phyloP scores from a whole-genome alignment of 192 early-diverging fungal species.

The Mortierella antarctica region DNA sequence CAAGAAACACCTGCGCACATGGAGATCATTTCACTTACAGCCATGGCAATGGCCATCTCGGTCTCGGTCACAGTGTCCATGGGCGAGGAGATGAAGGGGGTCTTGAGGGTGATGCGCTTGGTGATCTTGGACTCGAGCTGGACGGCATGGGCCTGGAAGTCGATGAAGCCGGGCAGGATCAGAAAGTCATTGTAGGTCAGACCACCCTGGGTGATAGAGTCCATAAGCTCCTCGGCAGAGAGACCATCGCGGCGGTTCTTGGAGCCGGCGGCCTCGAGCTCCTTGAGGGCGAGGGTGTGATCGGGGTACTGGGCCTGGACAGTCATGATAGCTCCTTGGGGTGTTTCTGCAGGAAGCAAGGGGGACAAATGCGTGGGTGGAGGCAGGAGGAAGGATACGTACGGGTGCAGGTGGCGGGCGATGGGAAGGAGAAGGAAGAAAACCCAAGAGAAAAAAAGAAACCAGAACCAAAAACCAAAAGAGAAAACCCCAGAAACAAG shows the following conservation, averaged over 20 bases:
- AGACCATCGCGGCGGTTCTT: slow-evolving; percentile 80
- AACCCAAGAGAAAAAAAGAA: slow-evolving; percentile 36
- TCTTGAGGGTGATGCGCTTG: slow-evolving; percentile 89
- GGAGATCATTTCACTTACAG: slow-evolving; percentile 64
- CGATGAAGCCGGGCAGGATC: slow-evolving; percentile 95
- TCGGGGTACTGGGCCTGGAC: slow-evolving; percentile 36
- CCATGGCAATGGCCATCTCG: slow-evolving; percentile 99
- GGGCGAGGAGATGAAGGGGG: slow-evolving; percentile 93
- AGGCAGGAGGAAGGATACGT: background rate
- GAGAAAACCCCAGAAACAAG: slow-evolving; percentile 49
- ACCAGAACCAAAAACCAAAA: slow-evolving; percentile 51
- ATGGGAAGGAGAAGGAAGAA: slow-evolving; percentile 25
- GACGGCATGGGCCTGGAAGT: slow-evolving; percentile 88
- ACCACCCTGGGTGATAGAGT: slow-evolving; percentile 82
- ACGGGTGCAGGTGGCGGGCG: slow-evolving; percentile 9
- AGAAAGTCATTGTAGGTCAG: slow-evolving; percentile 99
- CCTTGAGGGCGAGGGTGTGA: slow-evolving; percentile 32
- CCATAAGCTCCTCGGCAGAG: slow-evolving; percentile 84
- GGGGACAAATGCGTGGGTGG: background rate
- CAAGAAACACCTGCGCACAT: background rate
- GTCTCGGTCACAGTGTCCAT: slow-evolving; percentile 99
- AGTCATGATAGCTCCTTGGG: slow-evolving; percentile 22
- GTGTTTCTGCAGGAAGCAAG: background rate
- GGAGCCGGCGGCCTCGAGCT: slow-evolving; percentile 39
- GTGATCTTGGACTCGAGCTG: slow-evolving; percentile 89